A percentile compares a stretch with the other conserved stretches of the same genome.
Evolutionary conservation across 805 yeast genomes (phyloP).

Genomic region (Starmera pachycereana): DNA sequence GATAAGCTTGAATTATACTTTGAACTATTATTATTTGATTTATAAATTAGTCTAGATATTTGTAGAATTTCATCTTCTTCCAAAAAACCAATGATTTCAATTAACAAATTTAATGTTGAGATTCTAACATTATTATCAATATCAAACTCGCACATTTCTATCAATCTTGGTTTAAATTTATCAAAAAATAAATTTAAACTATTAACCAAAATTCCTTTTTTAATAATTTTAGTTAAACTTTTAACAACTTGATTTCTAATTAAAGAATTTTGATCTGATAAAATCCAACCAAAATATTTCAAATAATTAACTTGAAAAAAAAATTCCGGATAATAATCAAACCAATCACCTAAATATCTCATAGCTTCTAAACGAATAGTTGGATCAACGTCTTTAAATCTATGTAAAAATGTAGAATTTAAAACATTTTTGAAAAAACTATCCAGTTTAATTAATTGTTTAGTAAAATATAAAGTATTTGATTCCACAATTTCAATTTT

Average conservation of each 20-base stretch:
- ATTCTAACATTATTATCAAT: slow-evolving; percentile 44
- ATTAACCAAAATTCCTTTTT: slow-evolving; percentile 33
- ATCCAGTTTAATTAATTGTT: slow-evolving; percentile 41
- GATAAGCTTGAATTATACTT: slow-evolving; percentile 27
- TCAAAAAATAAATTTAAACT: slow-evolving; percentile 75
- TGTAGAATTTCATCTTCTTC: slow-evolving; percentile 44
- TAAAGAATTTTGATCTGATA: slow-evolving; percentile 54
- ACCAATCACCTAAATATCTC: slow-evolving; percentile 56
- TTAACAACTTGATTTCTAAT: slow-evolving; percentile 61
- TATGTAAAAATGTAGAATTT: slow-evolving; percentile 55
- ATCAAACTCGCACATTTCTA: slow-evolving; percentile 52
- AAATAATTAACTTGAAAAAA: slow-evolving; percentile 63
- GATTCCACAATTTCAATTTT: slow-evolving; percentile 37
- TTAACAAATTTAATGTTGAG: slow-evolving; percentile 39
- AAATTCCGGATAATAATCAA: slow-evolving; percentile 55
- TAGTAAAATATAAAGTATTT: slow-evolving; percentile 30
- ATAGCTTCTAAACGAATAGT: slow-evolving; percentile 64
- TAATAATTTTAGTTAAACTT: slow-evolving; percentile 40
- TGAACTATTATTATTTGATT: slow-evolving; percentile 16
- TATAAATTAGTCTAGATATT: slow-evolving; percentile 34
- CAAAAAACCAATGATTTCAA: slow-evolving; percentile 54
- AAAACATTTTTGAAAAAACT: slow-evolving; percentile 56
- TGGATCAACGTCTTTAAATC: slow-evolving; percentile 76
- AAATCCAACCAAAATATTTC: slow-evolving; percentile 74
- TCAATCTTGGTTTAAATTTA: slow-evolving; percentile 52